Percentiles rank a stretch among this genome's conserved stretches.
Conservation (phyloP, 352 stramenopile genomes). For the Pythium vanterpoolii region DNA sequence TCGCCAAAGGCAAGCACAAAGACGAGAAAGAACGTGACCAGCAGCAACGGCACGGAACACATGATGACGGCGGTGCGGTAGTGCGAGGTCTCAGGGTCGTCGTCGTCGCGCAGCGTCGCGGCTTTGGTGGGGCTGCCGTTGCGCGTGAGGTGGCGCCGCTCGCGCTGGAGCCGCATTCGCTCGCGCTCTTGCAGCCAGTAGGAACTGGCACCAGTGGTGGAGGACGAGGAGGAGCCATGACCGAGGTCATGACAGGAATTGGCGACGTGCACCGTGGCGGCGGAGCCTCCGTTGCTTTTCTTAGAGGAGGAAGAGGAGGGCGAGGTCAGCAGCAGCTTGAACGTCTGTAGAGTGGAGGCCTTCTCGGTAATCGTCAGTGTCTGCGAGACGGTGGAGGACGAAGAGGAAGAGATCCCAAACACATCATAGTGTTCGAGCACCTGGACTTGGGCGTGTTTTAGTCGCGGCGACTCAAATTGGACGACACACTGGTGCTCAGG, state of each 20-base stretch:
- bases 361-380: conserved; percentile 30
- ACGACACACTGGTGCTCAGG: conserved; percentile 65
- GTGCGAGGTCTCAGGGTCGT: conserved; percentile 8
- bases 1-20: conserved; percentile 48
- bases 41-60: conserved; percentile 62
- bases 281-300: background rate
- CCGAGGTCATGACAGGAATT: conserved; percentile 1
- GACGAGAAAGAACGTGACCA: conserved; percentile 55
- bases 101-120: conserved; percentile 7
- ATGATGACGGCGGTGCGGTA: conserved; percentile 60
- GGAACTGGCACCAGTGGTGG: conserved; percentile 36
- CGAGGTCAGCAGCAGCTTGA: conserved; percentile 28
- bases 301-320: background rate
- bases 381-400: background rate
- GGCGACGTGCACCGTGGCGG: background rate
- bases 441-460: background rate
- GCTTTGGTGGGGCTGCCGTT: conserved; percentile 21
- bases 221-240: conserved; percentile 15
- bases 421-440: conserved; percentile 8
- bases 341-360: conserved; percentile 6
- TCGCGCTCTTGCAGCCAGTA: conserved; percentile 80
- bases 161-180: conserved; percentile 31
- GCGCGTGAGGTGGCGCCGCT: conserved; percentile 9
- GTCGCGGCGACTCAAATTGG: conserved; percentile 49
- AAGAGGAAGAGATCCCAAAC: background rate